Conservation (phyloP, 2,329 filamentous ascomycete species). For the Aspergillus sp. region DNA sequence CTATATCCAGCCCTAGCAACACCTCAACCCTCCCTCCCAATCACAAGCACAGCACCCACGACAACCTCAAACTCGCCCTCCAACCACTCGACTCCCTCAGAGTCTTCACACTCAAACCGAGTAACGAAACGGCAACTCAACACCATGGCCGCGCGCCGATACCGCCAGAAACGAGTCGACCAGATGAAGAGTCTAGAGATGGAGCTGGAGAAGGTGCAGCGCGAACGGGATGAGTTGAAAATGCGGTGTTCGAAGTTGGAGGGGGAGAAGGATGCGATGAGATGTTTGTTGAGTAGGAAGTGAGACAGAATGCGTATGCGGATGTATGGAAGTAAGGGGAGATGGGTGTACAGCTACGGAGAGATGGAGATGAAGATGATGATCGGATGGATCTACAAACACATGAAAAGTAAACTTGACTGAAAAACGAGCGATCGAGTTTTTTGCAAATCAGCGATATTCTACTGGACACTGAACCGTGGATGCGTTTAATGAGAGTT, state of each 20-base stretch:
- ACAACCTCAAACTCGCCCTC: not conserved
- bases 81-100: not conserved
- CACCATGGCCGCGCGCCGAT: slow-evolving; percentile 31
- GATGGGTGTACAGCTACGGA: no score
- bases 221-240: slow-evolving; percentile 31
- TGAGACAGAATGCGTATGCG: not conserved
- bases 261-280: slow-evolving; percentile 31
- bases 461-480: no score
- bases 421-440: no score
- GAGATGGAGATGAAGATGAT: no score
- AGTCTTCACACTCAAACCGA: slow-evolving; percentile 6
- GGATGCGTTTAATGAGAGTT: no score
- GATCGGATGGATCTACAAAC: no score
- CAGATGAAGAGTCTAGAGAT: slow-evolving; percentile 27
- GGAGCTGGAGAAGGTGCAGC: slow-evolving; percentile 25
- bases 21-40: not conserved
- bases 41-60: no score
- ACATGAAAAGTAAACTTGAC: no score
- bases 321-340: no score
- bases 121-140: slow-evolving; percentile 31
- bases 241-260: slow-evolving; percentile 31
- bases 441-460: no score
- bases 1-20: not conserved
- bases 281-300: slow-evolving; percentile 16
- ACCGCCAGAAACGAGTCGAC: slow-evolving; percentile 31